Conservation (phyloP, 2,329 filamentous ascomycete species). For the Lachnellula suecica region DNA sequence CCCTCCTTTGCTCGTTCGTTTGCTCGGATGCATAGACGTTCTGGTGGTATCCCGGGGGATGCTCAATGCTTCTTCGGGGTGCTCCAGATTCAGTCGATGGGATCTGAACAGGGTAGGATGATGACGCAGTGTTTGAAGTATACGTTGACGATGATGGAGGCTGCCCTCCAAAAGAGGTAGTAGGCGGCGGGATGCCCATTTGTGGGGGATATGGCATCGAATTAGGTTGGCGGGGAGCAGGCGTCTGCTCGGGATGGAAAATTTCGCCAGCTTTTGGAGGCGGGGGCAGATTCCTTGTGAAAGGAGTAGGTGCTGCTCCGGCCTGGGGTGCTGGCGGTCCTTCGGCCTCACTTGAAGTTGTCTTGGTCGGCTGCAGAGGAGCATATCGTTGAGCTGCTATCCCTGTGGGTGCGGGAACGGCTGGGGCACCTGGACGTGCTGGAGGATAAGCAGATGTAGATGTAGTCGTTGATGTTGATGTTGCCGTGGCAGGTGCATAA, state of each 20-base stretch:
- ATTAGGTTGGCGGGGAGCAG: slow-evolving; percentile 27
- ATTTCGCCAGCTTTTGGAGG: slow-evolving; percentile 52
- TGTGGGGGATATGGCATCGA: slow-evolving; percentile 43
- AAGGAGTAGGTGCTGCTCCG: slow-evolving; percentile 50
- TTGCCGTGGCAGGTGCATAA: slow-evolving; percentile 30
- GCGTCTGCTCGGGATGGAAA: slow-evolving; percentile 36
- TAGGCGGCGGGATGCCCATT: slow-evolving; percentile 52
- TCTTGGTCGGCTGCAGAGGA: slow-evolving; percentile 43
- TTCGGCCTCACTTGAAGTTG: slow-evolving; percentile 33
- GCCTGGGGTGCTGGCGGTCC: slow-evolving; percentile 57
- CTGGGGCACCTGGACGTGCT: slow-evolving; percentile 50
- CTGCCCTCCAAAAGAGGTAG: slow-evolving; percentile 38
- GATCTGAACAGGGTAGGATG: slow-evolving; percentile 23
- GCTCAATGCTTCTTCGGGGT: slow-evolving; percentile 28
- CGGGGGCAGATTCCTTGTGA: slow-evolving; percentile 42
- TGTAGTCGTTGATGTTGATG: slow-evolving; percentile 30
- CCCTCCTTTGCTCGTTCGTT: slow-evolving; percentile 42
- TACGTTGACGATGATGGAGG: slow-evolving; percentile 48
- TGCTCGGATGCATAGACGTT: slow-evolving; percentile 53
- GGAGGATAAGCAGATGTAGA: slow-evolving; percentile 35
- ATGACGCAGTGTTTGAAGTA: slow-evolving; percentile 31
- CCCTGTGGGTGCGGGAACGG: slow-evolving; percentile 42
- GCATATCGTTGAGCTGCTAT: slow-evolving; percentile 33
- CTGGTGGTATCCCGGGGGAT: slow-evolving; percentile 53
- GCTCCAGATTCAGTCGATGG: slow-evolving; percentile 10